These are phyloP conservation scores for Pholiota molesta DNA, from an alignment of 768 basidiomycete genomes.

Conservation along the genomic window DNA sequence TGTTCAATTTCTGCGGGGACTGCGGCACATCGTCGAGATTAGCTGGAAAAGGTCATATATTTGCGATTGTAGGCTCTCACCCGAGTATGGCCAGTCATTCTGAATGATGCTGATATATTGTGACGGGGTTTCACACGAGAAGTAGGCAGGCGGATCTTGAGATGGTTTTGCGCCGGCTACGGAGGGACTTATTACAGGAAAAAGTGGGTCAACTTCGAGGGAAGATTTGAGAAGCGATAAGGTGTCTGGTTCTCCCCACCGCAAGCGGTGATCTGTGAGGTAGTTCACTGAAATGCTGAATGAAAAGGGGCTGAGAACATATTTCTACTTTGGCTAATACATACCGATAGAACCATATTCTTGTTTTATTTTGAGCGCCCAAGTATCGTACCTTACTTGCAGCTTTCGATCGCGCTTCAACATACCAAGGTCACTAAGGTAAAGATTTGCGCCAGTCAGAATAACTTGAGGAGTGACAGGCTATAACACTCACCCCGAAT, in stretches of 20 bases:
- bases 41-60: neutral
- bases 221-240: slow-evolving; percentile 61
- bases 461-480: neutral
- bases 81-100: slow-evolving; percentile 91
- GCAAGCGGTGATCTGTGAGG: slow-evolving; percentile 66
- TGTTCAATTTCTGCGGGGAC: slow-evolving; percentile 79
- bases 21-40: slow-evolving; percentile 17
- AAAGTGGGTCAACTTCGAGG: slow-evolving; percentile 36
- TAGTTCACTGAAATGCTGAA: slow-evolving; percentile 71
- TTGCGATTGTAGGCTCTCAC: slow-evolving; percentile 36
- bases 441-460: neutral
- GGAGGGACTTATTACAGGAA: slow-evolving; percentile 9
- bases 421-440: slow-evolving; percentile 73
- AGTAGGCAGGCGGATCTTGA: slow-evolving; percentile 54
- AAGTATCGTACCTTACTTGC: slow-evolving; percentile 67
- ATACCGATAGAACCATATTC: slow-evolving; percentile 70
- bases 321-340: slow-evolving; percentile 20
- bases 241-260: slow-evolving; percentile 75
- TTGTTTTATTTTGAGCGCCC: slow-evolving; percentile 54
- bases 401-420: slow-evolving; percentile 74
- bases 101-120: slow-evolving; percentile 69
- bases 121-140: slow-evolving; percentile 62
- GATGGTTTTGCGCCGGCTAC: slow-evolving; percentile 29
- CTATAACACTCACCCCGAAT: slow-evolving; percentile 62
- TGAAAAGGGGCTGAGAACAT: slow-evolving; percentile 3